These are phyloP conservation scores for Chytridium lagenaria DNA, from an alignment of 371 early-diverging fungal genomes.

Conservation along the genomic window DNA sequence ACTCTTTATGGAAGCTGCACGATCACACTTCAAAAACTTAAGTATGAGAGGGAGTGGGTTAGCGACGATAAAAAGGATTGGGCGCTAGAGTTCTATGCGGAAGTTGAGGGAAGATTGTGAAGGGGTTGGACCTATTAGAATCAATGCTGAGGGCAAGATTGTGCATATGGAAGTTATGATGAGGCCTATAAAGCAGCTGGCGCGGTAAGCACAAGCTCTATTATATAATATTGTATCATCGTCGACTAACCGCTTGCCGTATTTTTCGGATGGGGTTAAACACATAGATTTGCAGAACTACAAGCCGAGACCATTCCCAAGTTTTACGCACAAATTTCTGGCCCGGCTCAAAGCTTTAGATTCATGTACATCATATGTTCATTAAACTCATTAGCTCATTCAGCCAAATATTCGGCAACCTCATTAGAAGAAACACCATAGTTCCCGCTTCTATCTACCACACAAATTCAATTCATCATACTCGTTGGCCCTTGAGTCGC, in stretches of 20 bases:
- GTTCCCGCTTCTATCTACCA: too few species aligned
- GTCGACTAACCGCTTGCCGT: too few species aligned
- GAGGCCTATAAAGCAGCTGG: constrained; percentile 34
- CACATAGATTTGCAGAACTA: constrained; percentile 33
- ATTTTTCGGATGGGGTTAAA: neutral
- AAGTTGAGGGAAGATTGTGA: constrained; percentile 18
- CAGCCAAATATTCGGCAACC: too few species aligned
- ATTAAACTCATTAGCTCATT: too few species aligned
- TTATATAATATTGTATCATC: too few species aligned
- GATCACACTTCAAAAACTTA: constrained; percentile 32
- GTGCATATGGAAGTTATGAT: constrained; percentile 40
- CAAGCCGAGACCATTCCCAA: constrained; percentile 27
- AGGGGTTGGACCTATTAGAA: constrained; percentile 34
- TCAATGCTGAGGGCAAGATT: constrained; percentile 20
- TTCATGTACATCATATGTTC: too few species aligned
- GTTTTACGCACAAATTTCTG: constrained; percentile 11
- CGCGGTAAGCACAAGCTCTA: constrained; percentile 12
- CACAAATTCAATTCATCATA: too few species aligned
- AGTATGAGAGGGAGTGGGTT: constrained; percentile 33
- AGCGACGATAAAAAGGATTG: constrained; percentile 25
- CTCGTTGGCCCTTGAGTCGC: too few species aligned
- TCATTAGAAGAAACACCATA: too few species aligned
- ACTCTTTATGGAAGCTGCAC: constrained; percentile 20
- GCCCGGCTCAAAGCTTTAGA: neutral
- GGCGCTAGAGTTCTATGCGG: constrained; percentile 33